These are phyloP conservation scores for Rauvolfia tetraphylla DNA, from an alignment of 257 asterid genomes.

Conservation along the genomic window DNA sequence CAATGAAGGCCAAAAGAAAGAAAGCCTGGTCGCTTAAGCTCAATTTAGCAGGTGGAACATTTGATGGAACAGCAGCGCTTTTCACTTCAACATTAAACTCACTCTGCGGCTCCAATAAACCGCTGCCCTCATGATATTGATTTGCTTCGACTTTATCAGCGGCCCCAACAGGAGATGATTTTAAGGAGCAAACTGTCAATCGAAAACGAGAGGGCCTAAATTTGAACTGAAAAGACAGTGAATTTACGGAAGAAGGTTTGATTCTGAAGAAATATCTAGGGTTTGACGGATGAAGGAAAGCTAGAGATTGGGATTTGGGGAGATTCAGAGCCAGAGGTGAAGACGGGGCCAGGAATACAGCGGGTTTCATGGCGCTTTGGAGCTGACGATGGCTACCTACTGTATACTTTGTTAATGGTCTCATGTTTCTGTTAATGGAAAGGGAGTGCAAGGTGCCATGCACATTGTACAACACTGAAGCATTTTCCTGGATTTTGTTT, in stretches of 20 bases:
- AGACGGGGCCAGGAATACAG: neutral
- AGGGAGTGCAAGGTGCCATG: neutral
- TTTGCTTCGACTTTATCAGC: constrained; percentile 21
- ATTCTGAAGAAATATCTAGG: neutral
- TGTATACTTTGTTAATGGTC: neutral
- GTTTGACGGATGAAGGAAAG: neutral
- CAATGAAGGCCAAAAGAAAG: constrained; percentile 61
- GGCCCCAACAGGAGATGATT: constrained; percentile 13
- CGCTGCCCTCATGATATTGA: constrained; percentile 20
- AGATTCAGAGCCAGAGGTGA: neutral
- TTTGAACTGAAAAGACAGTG: neutral
- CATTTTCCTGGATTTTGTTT: too few species aligned
- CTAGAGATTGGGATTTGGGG: neutral
- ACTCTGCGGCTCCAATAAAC: constrained; percentile 22
- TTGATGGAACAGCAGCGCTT: constrained; percentile 40
- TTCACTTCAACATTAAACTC: constrained; percentile 46
- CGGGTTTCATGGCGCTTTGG: constrained; percentile 15
- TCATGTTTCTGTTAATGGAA: neutral
- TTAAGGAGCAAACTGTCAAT: constrained; percentile 7
- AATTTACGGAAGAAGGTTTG: neutral
- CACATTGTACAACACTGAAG: neutral
- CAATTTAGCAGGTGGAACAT: constrained; percentile 38
- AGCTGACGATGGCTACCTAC: neutral
- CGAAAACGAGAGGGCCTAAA: constrained; percentile 8
- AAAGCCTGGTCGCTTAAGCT: constrained; percentile 62